Conservation (phyloP, 2,329 filamentous ascomycete species). For the Colletotrichum neosansevieriae region DNA sequence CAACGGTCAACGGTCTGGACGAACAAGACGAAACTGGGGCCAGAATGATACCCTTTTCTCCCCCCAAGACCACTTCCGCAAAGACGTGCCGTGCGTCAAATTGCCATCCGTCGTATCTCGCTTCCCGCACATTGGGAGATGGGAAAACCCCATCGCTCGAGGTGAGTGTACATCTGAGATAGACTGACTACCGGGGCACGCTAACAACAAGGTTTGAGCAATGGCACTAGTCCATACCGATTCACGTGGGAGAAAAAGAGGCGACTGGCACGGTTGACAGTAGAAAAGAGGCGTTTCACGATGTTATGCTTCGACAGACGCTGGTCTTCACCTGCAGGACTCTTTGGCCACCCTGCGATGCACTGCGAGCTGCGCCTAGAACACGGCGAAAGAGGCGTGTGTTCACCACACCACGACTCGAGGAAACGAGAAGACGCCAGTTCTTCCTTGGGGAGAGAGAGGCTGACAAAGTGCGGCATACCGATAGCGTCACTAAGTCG, state of each 20-base stretch:
- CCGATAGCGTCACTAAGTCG: constrained; percentile 33
- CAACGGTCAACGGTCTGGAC: background rate
- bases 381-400: background rate
- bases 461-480: constrained; percentile 1
- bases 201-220: constrained; percentile 30
- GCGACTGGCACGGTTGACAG: constrained; percentile 29
- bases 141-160: background rate
- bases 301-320: constrained; percentile 30
- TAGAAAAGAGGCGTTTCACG: constrained; percentile 34
- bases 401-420: background rate
- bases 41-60: background rate
- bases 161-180: constrained; percentile 5
- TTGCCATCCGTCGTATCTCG: background rate
- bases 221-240: constrained; percentile 28
- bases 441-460: background rate
- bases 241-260: constrained; percentile 36
- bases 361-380: constrained; percentile 27
- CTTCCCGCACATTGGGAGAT: background rate
- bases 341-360: constrained; percentile 29
- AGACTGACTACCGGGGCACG: constrained; percentile 28
- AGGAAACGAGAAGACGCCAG: background rate
- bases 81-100: constrained; percentile 15
- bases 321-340: constrained; percentile 18
- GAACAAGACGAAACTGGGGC: constrained; percentile 11
- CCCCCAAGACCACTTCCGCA: background rate